Percentiles rank a stretch among this genome's conserved stretches.
phyloP scores from a whole-genome alignment of 2,329 filamentous ascomycete species.

The Exophiala phaeomuriformis region DNA sequence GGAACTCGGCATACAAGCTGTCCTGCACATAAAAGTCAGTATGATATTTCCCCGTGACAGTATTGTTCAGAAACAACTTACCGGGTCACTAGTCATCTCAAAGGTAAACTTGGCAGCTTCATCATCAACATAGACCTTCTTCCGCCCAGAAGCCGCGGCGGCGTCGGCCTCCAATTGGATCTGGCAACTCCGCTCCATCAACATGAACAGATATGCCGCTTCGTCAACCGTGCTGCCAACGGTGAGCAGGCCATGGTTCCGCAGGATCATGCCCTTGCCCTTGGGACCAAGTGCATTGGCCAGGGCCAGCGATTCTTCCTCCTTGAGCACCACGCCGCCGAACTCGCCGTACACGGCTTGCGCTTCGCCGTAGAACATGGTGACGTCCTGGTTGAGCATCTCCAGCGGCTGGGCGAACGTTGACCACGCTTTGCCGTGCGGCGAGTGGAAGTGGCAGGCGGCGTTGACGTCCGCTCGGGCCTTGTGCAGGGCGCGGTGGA shows the following conservation, averaged over 20 bases:
- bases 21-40: not conserved
- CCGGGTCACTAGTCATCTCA: not conserved
- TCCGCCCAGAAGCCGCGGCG: conserved; percentile 34
- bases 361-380: conserved; percentile 39
- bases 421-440: conserved; percentile 60
- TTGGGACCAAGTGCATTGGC: conserved; percentile 53
- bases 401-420: conserved; percentile 58
- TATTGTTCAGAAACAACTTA: not conserved
- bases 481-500: conserved; percentile 62
- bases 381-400: conserved; percentile 52
- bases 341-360: conserved; percentile 60
- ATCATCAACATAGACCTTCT: not conserved
- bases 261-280: conserved; percentile 56
- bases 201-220: conserved; percentile 61
- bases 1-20: not conserved
- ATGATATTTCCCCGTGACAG: not conserved
- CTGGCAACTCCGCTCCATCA: conserved; percentile 61
- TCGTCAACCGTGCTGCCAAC: conserved; percentile 67
- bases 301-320: conserved; percentile 58
- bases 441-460: conserved; percentile 62
- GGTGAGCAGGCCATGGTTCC: conserved; percentile 66
- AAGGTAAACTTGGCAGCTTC: not conserved
- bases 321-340: conserved; percentile 55
- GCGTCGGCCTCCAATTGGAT: conserved; percentile 63
- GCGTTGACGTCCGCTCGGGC: conserved; percentile 58